Percentiles rank a stretch among this genome's conserved stretches.
These are phyloP conservation scores for Chloromonas sp. DNA, from an alignment of 163 green algal genomes.

Conservation along the genomic window DNA sequence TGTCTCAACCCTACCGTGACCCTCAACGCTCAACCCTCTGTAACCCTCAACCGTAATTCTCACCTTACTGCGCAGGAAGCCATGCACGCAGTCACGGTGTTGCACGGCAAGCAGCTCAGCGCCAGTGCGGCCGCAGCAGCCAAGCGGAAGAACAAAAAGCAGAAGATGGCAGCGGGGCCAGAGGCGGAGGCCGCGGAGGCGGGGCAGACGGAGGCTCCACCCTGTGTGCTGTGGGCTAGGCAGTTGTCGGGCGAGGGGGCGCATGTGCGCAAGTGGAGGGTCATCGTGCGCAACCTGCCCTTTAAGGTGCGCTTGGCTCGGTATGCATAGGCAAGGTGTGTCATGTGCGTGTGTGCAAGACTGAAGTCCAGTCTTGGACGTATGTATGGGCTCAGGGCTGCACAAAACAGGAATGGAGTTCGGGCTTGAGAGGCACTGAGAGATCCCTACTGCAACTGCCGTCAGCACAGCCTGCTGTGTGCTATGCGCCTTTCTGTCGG, in stretches of 20 bases:
- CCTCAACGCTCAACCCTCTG: too few species aligned
- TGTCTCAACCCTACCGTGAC: too few species aligned
- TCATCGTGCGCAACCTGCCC: slow-evolving; percentile 93
- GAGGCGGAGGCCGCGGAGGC: slow-evolving; percentile 1
- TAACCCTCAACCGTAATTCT: background rate
- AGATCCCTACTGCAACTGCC: too few species aligned
- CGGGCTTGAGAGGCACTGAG: too few species aligned
- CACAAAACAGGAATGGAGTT: too few species aligned
- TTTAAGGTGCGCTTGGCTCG: slow-evolving; percentile 59
- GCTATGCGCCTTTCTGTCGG: too few species aligned
- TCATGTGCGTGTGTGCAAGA: too few species aligned
- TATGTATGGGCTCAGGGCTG: too few species aligned
- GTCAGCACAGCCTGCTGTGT: too few species aligned
- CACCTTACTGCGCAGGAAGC: slow-evolving; percentile 31
- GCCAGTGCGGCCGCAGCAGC: slow-evolving; percentile 12
- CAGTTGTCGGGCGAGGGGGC: slow-evolving; percentile 74
- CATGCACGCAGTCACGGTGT: slow-evolving; percentile 55
- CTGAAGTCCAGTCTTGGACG: too few species aligned
- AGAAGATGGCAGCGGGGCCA: background rate
- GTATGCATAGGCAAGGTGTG: too few species aligned
- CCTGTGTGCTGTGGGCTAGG: slow-evolving; percentile 70
- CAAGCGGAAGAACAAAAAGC: slow-evolving; percentile 25
- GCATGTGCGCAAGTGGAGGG: slow-evolving; percentile 82
- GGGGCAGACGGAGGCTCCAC: background rate
- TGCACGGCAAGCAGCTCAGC: slow-evolving; percentile 53